Evolutionary conservation across 345 rosid genomes (phyloP).

Genomic region (Eucalyptus virginea): DNA sequence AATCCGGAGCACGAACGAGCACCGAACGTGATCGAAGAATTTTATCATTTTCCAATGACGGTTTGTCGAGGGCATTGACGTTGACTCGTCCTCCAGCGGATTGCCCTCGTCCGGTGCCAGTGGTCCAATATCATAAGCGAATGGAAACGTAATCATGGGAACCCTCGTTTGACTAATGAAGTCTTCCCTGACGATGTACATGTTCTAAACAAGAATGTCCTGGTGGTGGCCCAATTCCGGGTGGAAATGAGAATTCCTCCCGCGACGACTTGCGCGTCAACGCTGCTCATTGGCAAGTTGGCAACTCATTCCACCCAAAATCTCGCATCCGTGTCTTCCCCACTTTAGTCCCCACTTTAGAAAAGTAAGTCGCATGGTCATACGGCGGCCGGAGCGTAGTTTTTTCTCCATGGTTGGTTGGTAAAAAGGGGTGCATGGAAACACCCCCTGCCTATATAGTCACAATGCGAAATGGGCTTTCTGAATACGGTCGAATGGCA

Average conservation of each 20-base stretch:
- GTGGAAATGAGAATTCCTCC: neutral
- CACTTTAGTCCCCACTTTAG: neutral
- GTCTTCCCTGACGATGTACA: neutral
- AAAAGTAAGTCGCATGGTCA: neutral
- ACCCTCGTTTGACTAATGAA: neutral
- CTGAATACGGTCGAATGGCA: neutral
- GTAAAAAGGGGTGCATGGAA: neutral
- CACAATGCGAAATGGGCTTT: neutral
- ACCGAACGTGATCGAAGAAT: neutral
- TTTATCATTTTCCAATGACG: neutral
- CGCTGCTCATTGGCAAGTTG: neutral
- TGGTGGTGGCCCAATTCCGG: neutral
- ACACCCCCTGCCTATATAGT: neutral
- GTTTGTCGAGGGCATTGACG: neutral
- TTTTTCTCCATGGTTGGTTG: neutral
- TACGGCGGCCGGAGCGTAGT: neutral
- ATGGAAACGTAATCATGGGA: neutral
- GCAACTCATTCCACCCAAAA: neutral
- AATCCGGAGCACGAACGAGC: neutral
- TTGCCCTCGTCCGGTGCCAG: neutral
- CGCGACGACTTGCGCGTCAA: neutral
- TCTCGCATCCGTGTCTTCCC: neutral
- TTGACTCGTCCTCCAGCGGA: neutral
- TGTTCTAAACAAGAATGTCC: neutral
- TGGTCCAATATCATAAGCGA: neutral